These are phyloP conservation scores for Salix arbutifolia DNA, from an alignment of 345 rosid genomes.

Conservation along the genomic window DNA sequence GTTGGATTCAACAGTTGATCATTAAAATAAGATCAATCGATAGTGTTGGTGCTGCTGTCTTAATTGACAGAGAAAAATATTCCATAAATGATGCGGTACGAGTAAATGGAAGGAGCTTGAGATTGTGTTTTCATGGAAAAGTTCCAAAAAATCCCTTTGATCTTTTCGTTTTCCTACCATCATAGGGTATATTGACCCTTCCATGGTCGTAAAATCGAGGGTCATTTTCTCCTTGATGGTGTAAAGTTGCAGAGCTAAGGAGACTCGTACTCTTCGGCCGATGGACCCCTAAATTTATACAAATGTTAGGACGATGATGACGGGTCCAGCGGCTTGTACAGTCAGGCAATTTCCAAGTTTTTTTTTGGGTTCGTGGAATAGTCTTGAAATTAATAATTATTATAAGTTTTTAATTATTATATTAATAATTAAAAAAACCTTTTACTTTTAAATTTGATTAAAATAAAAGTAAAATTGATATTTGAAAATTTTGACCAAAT, in stretches of 20 bases:
- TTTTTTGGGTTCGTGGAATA: neutral
- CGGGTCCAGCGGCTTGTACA: conserved; percentile 7
- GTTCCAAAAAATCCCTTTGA: neutral
- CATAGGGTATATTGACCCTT: neutral
- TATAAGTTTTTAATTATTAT: no score
- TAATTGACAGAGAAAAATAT: neutral
- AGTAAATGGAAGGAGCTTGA: neutral
- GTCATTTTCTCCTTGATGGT: conserved; percentile 22
- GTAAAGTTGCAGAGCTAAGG: neutral
- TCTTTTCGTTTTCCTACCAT: conserved; percentile 6
- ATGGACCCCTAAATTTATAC: neutral
- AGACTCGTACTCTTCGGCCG: neutral
- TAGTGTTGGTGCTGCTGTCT: neutral
- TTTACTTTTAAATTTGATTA: no score
- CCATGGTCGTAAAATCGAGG: conserved; percentile 10
- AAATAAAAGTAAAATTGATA: neutral
- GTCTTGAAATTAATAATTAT: no score
- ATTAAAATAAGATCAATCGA: neutral
- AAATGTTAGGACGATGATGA: neutral
- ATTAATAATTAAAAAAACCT: no score
- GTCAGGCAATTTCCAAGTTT: neutral
- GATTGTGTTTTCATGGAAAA: conserved; percentile 24
- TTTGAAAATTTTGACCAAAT: neutral
- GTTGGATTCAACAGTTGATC: no score
- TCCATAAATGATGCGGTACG: neutral